Percentiles rank a stretch among this genome's conserved stretches.
Evolutionary conservation across 1,139 yeast species (phyloP).

Genomic region (Meyerozyma sp.): DNA sequence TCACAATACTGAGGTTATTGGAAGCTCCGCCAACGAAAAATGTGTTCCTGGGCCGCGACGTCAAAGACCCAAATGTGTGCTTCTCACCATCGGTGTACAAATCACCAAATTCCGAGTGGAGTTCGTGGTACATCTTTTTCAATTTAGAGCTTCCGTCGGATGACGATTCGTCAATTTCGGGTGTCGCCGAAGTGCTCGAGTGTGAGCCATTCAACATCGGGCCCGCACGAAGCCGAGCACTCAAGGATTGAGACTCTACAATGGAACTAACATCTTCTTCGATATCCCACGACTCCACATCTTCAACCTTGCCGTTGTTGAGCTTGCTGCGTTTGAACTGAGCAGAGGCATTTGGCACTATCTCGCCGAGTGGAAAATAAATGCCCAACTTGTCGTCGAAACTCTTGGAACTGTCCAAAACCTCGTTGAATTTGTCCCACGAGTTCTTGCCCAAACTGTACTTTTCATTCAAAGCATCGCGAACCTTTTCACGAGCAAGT

Average conservation of each 20-base stretch:
- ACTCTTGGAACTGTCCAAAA: slow-evolving; percentile 35
- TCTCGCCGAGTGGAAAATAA: slow-evolving; percentile 85
- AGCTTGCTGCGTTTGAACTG: slow-evolving; percentile 48
- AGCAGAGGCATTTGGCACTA: slow-evolving; percentile 73
- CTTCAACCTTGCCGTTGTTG: slow-evolving; percentile 18
- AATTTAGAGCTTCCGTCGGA: slow-evolving; percentile 5
- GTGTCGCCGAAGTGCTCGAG: slow-evolving; percentile 12
- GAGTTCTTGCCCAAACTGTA: slow-evolving; percentile 26
- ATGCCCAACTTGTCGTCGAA: slow-evolving; percentile 58
- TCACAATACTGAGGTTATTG: slow-evolving; percentile 60
- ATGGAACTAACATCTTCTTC: slow-evolving; percentile 73
- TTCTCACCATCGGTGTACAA: slow-evolving; percentile 46
- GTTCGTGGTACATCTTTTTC: slow-evolving; percentile 16
- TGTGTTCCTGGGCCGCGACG: slow-evolving; percentile 61
- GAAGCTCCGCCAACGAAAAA: slow-evolving; percentile 90
- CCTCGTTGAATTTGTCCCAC: slow-evolving; percentile 66
- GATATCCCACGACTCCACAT: slow-evolving; percentile 30
- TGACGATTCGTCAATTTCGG: slow-evolving; percentile 5
- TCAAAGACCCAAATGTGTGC: slow-evolving; percentile 37
- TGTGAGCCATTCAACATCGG: slow-evolving; percentile 45
- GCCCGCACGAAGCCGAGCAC: slow-evolving; percentile 74
- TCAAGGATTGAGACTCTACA: slow-evolving; percentile 81
- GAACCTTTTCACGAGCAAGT: slow-evolving; percentile 72
- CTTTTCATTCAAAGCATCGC: slow-evolving; percentile 57
- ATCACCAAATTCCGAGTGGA: slow-evolving; percentile 32